Percentiles rank a stretch among this genome's conserved stretches.
These are phyloP conservation scores for Salix viminalis DNA, from an alignment of 345 rosid genomes.

Conservation along the genomic window DNA sequence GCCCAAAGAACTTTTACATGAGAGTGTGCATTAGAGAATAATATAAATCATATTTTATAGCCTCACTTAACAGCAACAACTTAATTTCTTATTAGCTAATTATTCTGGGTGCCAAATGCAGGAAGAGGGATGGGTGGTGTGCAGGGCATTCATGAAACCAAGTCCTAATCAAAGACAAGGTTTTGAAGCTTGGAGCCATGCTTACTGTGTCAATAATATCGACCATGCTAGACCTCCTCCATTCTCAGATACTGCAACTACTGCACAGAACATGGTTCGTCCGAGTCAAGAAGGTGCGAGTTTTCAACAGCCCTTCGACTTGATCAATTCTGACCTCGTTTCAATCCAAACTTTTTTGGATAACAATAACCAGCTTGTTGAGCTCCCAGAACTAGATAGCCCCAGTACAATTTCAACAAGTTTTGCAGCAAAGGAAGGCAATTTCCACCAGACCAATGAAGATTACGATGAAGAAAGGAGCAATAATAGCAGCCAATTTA, in stretches of 20 bases:
- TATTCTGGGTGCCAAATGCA: conserved; percentile 22
- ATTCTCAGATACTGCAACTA: conserved; percentile 1
- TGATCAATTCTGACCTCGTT: conserved; percentile 21
- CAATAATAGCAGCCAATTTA: conserved; percentile 27
- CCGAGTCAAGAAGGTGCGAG: conserved; percentile 18
- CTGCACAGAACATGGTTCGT: neutral
- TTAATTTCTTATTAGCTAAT: neutral
- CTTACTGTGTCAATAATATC: conserved; percentile 35
- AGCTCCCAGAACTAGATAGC: conserved; percentile 69
- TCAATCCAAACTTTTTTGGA: conserved; percentile 27
- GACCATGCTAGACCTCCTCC: conserved; percentile 20
- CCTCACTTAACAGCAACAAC: too few relatives aligned
- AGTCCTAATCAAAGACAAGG: conserved; percentile 68
- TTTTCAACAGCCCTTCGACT: conserved; percentile 22
- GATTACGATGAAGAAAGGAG: conserved; percentile 46
- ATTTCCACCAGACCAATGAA: conserved; percentile 16
- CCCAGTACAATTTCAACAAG: conserved; percentile 48
- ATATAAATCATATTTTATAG: too few relatives aligned
- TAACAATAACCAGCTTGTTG: conserved; percentile 33
- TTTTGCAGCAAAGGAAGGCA: conserved; percentile 28
- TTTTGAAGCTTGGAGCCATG: conserved; percentile 62
- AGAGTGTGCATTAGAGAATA: too few relatives aligned
- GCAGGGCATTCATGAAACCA: conserved; percentile 89
- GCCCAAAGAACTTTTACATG: too few relatives aligned
- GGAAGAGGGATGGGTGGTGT: conserved; percentile 99